phyloP scores from a whole-genome alignment of 306 rosid species.

The Cucurbita pepo region DNA sequence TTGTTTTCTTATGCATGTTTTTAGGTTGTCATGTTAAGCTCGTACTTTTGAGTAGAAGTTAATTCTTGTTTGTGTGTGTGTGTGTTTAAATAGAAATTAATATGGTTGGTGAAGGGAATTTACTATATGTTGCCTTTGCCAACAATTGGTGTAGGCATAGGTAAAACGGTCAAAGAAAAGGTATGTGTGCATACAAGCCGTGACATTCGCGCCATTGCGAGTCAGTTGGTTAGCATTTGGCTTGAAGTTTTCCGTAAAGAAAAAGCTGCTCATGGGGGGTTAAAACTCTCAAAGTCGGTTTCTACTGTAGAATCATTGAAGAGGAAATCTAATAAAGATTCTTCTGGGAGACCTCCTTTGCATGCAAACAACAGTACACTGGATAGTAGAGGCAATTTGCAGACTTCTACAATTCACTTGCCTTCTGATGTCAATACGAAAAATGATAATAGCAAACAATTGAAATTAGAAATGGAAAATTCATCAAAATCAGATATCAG shows the following conservation, averaged over 20 bases:
- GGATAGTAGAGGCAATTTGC: conserved; percentile 45
- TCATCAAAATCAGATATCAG: conserved; percentile 43
- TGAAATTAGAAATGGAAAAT: conserved; percentile 29
- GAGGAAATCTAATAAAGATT: conserved; percentile 53
- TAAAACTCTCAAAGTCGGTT: conserved; percentile 55
- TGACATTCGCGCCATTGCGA: conserved; percentile 95
- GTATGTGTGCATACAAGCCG: conserved; percentile 99
- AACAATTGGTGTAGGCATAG: conserved; percentile 55
- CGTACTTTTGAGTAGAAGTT: not conserved
- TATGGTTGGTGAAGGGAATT: not conserved
- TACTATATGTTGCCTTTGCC: conserved; percentile 12
- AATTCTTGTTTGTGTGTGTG: not conserved
- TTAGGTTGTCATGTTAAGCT: not conserved
- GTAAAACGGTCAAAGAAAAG: conserved; percentile 94
- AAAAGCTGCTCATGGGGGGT: conserved; percentile 74
- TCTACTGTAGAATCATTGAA: conserved; percentile 43
- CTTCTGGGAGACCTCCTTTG: conserved; percentile 74
- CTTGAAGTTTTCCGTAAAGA: conserved; percentile 95
- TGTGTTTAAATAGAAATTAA: not conserved
- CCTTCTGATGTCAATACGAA: conserved; percentile 27
- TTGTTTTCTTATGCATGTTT: not conserved
- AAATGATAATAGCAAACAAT: conserved; percentile 38
- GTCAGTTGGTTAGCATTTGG: conserved; percentile 95
- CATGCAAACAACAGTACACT: conserved; percentile 35
- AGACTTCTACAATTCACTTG: conserved; percentile 39